Base-by-base conservation (phyloP, 2,329 filamentous ascomycete genomes). In the Diaporthe velutina region DNA sequence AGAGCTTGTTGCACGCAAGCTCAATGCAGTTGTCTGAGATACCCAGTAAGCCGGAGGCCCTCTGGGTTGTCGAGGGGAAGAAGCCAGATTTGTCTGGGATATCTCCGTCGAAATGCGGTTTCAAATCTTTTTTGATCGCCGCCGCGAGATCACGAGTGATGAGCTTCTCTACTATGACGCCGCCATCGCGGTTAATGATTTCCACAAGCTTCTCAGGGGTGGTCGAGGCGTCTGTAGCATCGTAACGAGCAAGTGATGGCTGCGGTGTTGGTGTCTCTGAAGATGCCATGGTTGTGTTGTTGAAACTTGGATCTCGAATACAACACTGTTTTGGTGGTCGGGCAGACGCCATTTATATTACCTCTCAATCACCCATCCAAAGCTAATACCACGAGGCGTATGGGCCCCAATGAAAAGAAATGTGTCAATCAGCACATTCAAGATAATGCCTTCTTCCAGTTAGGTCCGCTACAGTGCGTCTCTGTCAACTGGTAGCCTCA, bases 141-240 rank as follows among this genome's bases (percentile, higher is more conserved):
- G 15, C 40, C 28, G 40, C 60, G 19, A 66, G 60, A 33, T 66
- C 60, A 50, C 60, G 28, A 5, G 60, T 66, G 40, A 66, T 50
- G 17, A 66, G 60, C 42, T 66, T 66, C 42, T 66, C 60, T 66
- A 66, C 60, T 50, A 66, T 66, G 60, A 66, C 40, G 15, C 25
- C 60, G 4, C 60, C 60, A 15, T 66, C 60, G 28, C 60, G 28
- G 5, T 66, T 66, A 28, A 66, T 66, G 60, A 66, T 48, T 5
- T 66, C 60, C 8, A 66, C 40, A 2, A 66, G 9, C 5, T 50
- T 66, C 28, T 66, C 60, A 6, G 60, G 40, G 40, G 60, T 66
- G 40, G 60, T 66, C 1, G 42, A 66, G 3, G 28, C 17, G 28
- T 66, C 40, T 66, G 60, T 66, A 6, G 60, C 60, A 28, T 66